Base-by-base conservation (phyloP, 164 flowering plant species). In the Macadamia integrifolia region DNA sequence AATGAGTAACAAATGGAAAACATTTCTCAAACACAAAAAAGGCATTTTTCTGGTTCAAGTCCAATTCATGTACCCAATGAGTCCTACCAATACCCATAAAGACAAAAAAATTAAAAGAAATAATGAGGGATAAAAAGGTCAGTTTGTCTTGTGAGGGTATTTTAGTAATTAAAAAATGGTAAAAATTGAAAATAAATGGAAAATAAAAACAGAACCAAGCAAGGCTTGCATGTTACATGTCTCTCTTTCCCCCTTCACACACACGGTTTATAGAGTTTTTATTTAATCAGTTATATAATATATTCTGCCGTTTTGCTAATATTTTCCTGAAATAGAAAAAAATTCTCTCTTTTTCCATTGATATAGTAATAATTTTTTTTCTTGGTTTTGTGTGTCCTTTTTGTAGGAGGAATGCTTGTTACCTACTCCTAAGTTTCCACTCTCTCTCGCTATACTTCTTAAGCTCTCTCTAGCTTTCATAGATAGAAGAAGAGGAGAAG, bases 331-430 rank as follows among this genome's bases (percentile, higher is more conserved):
- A 2, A 35, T 35, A 56, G 42, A 52, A 29, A 23, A 46, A 32
- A 3, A 42, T 48, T 35, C 40, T 35, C 40, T 28, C 14, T 64
- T 65, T 53, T 60, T 60, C 3, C 9, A 29, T 58, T 61, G 28
- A 28, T 6, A 10, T 44, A 62, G 31, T 58, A 12, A 28, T 52
- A 59, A 2, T 49, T 18, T 60, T 17, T 48, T 28, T 28, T 50
- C 42, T 48, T 62, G 42, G 57, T 64, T 61, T 31, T 67, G 74
- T 50, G 75, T 40, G 48, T 46, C 60, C 76, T 80, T 79, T 76
- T 76, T 80, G 83, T 75, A 46, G 80, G 84, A 82, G 81, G 81
- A 84, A 78, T 82, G 87, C 89, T 86, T 84, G 90, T 86, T 82
- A 85, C 86, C 89, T 82, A 82, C 87, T 83, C 87, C 56, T 72